Conservation (phyloP, 2,329 filamentous ascomycete genomes). For the Simplicillium sp. region DNA sequence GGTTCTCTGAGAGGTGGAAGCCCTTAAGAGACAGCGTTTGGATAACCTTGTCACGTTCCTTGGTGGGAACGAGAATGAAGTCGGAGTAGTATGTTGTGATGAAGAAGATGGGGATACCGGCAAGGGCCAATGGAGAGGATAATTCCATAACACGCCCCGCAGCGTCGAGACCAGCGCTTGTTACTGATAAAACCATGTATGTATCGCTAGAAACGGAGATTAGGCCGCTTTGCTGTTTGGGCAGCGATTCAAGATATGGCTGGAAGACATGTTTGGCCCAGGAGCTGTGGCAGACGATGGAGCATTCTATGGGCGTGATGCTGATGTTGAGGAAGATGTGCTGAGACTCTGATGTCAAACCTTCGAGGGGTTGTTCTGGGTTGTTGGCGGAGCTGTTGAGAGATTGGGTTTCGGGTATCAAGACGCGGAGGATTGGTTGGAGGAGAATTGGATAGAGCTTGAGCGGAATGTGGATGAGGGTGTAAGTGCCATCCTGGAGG, state of each 20-base stretch:
- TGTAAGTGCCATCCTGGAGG: slow-evolving; percentile 73
- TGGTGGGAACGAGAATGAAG: slow-evolving; percentile 83
- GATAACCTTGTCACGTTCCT: slow-evolving; percentile 64
- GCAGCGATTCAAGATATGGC: slow-evolving; percentile 57
- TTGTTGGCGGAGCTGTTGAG: slow-evolving; percentile 24
- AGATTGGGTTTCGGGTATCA: slow-evolving; percentile 56
- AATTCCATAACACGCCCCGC: slow-evolving; percentile 86
- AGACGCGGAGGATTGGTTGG: slow-evolving; percentile 76
- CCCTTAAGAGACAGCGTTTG: slow-evolving; percentile 68
- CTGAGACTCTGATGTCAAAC: slow-evolving; percentile 40
- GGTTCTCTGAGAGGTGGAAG: slow-evolving; percentile 68
- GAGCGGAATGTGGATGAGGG: slow-evolving; percentile 83
- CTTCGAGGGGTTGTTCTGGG: slow-evolving; percentile 30
- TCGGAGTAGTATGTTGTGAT: slow-evolving; percentile 98
- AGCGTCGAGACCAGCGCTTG: slow-evolving; percentile 81
- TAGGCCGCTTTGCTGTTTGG: slow-evolving; percentile 34
- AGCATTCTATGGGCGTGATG: slow-evolving; percentile 86
- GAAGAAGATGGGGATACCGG: slow-evolving; percentile 94
- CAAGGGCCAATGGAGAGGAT: slow-evolving; percentile 81
- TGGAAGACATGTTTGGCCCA: slow-evolving; percentile 68
- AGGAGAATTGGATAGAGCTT: slow-evolving; percentile 69
- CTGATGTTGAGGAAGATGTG: slow-evolving; percentile 90
- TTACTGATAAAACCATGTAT: slow-evolving; percentile 83
- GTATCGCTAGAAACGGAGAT: slow-evolving; percentile 74
- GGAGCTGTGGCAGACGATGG: slow-evolving; percentile 73